phyloP scores from a whole-genome alignment of 2,329 filamentous ascomycete genomes.

The Pseudopyricularia javanii region DNA sequence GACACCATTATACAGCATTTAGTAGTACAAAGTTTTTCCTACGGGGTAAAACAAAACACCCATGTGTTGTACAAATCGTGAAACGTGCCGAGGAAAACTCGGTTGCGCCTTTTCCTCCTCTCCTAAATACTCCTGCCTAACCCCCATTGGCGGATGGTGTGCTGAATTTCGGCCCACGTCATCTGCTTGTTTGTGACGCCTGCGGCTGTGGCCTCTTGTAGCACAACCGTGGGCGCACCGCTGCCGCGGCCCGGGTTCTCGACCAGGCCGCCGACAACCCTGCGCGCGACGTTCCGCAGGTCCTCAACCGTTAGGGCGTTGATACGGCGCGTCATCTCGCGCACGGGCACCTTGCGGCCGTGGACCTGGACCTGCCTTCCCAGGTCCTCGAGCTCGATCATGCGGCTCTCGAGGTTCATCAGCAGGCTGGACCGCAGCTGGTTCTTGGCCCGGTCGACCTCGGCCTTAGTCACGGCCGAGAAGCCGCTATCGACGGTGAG shows the following conservation, averaged over 20 bases:
- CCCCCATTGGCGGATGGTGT: slow-evolving; percentile 72
- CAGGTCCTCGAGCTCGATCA: slow-evolving; percentile 95
- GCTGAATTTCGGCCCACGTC: slow-evolving; percentile 82
- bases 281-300: slow-evolving; percentile 65
- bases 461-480: slow-evolving; percentile 55
- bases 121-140: slow-evolving; percentile 43
- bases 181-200: slow-evolving; percentile 56
- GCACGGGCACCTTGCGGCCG: slow-evolving; percentile 78
- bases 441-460: slow-evolving; percentile 92
- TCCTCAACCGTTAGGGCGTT: slow-evolving; percentile 71
- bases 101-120: not conserved
- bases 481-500: slow-evolving; percentile 68
- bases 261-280: slow-evolving; percentile 67
- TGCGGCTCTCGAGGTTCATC: slow-evolving; percentile 95
- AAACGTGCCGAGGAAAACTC: not conserved
- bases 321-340: slow-evolving; percentile 85
- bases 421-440: slow-evolving; percentile 80
- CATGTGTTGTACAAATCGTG: not conserved
- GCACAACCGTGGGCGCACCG: slow-evolving; percentile 82
- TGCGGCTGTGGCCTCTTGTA: slow-evolving; percentile 78
- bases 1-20: no score
- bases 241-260: slow-evolving; percentile 65
- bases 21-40: no score
- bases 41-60: not conserved
- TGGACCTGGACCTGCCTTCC: slow-evolving; percentile 96